Conservation (phyloP, 1,284 basidiomycete species). For the Peniophora sp. region DNA sequence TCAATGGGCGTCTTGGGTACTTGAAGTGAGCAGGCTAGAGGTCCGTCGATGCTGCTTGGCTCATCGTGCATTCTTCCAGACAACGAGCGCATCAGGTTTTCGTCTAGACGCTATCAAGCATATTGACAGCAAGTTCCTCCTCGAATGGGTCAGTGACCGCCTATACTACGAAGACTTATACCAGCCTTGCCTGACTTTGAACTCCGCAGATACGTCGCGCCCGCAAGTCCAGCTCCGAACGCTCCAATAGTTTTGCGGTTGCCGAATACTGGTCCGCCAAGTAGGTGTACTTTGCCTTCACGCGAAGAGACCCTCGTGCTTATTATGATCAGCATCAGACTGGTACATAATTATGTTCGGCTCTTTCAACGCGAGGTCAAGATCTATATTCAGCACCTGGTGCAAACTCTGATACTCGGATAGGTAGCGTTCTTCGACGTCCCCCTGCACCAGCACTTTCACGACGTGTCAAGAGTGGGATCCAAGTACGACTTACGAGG, state of each 20-base stretch:
- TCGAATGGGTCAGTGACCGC: slow-evolving; percentile 48
- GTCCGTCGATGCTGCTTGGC: background rate
- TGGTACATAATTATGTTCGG: slow-evolving; percentile 48
- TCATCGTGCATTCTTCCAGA: slow-evolving; percentile 30
- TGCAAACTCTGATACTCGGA: background rate
- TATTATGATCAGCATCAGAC: slow-evolving; percentile 31
- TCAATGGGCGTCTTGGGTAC: slow-evolving; percentile 64
- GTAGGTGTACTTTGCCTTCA: slow-evolving; percentile 25
- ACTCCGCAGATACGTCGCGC: slow-evolving; percentile 38
- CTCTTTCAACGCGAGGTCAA: slow-evolving; percentile 55
- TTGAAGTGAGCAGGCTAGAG: slow-evolving; percentile 38
- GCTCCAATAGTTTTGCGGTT: slow-evolving; percentile 56
- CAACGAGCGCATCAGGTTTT: slow-evolving; percentile 76
- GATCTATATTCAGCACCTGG: background rate
- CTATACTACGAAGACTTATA: background rate
- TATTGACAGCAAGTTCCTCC: slow-evolving; percentile 59
- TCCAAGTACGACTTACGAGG: slow-evolving; percentile 58
- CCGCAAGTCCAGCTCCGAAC: slow-evolving; percentile 32
- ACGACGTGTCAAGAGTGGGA: slow-evolving; percentile 51
- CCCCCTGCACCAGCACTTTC: slow-evolving; percentile 67
- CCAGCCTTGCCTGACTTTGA: no score
- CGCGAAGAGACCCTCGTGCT: background rate
- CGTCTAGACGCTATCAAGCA: slow-evolving; percentile 88
- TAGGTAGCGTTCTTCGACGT: slow-evolving; percentile 77
- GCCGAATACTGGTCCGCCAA: slow-evolving; percentile 69